Conservation (phyloP, 345 rosid species). For the Geranium rotundifolium region DNA sequence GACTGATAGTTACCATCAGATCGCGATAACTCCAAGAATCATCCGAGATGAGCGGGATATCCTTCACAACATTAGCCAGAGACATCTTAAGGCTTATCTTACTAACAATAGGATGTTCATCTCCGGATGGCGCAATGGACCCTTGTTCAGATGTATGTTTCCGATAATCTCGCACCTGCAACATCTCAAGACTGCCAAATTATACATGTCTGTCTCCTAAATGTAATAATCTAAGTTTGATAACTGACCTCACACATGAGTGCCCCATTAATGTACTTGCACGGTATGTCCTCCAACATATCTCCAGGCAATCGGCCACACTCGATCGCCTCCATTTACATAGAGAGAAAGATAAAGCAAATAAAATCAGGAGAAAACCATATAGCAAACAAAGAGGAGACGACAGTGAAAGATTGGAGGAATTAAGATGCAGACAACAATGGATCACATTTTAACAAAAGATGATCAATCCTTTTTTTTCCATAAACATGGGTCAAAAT, state of each 20-base stretch:
- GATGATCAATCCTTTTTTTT: too few relatives aligned
- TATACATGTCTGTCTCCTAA: neutral
- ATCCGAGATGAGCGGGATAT: constrained; percentile 69
- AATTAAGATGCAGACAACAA: too few relatives aligned
- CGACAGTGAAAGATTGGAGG: too few relatives aligned
- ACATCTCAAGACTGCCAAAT: constrained; percentile 6
- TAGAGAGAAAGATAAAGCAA: neutral
- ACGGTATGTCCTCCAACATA: constrained; percentile 59
- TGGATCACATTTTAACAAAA: too few relatives aligned
- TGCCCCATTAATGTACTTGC: constrained; percentile 64
- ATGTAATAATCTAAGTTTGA: neutral
- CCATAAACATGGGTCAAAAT: too few relatives aligned
- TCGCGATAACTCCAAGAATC: constrained; percentile 93
- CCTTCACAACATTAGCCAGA: constrained; percentile 82
- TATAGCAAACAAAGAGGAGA: too few relatives aligned
- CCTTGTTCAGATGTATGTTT: constrained; percentile 45
- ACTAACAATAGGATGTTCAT: constrained; percentile 37
- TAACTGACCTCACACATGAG: constrained; percentile 71
- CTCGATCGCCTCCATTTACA: constrained; percentile 58
- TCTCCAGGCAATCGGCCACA: constrained; percentile 85
- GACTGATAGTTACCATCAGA: constrained; percentile 53
- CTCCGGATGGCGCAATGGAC: constrained; percentile 17
- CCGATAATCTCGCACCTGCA: constrained; percentile 81
- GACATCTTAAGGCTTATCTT: constrained; percentile 73
- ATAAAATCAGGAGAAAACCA: neutral